Evolutionary conservation across 352 stramenopile species (phyloP).

Genomic region (Ophiocytium majus): DNA sequence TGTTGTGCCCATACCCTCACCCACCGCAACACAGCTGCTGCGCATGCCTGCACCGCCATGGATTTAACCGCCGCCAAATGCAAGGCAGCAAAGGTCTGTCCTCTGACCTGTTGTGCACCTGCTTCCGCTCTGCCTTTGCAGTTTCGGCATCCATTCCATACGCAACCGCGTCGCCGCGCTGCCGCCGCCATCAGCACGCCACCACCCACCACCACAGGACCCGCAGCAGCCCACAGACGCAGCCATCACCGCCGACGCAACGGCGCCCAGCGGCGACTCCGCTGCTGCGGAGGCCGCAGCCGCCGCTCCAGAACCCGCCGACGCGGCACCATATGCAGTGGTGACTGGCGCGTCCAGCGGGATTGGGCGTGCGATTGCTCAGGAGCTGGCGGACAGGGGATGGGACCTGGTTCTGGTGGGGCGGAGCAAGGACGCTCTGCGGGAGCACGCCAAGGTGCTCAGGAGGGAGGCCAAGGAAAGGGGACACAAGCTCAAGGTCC

Average conservation of each 20-base stretch:
- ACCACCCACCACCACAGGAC: not conserved
- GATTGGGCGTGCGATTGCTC: not conserved
- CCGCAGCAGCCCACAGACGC: not conserved
- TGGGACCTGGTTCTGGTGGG: constrained; percentile 7
- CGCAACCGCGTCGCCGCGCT: not conserved
- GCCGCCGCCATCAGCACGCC: not conserved
- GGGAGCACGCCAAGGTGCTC: not conserved
- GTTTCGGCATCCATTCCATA: not conserved
- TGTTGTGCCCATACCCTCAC: too few relatives aligned
- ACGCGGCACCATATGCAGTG: not conserved
- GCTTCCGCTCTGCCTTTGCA: not conserved
- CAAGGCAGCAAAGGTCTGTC: constrained; percentile 12
- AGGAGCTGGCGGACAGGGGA: not conserved
- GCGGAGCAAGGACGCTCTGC: not conserved
- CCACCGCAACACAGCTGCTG: too few relatives aligned
- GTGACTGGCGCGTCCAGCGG: not conserved
- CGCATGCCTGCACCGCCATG: too few relatives aligned
- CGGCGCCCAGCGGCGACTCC: too few relatives aligned
- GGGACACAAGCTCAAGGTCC: not conserved
- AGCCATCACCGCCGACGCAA: too few relatives aligned
- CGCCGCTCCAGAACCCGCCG: not conserved
- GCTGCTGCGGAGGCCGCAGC: not conserved
- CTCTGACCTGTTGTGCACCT: not conserved
- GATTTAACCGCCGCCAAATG: too few relatives aligned
- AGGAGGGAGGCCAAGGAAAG: not conserved